Base-by-base conservation (phyloP, 148 eudicot species). In the Spergularia bocconei region DNA sequence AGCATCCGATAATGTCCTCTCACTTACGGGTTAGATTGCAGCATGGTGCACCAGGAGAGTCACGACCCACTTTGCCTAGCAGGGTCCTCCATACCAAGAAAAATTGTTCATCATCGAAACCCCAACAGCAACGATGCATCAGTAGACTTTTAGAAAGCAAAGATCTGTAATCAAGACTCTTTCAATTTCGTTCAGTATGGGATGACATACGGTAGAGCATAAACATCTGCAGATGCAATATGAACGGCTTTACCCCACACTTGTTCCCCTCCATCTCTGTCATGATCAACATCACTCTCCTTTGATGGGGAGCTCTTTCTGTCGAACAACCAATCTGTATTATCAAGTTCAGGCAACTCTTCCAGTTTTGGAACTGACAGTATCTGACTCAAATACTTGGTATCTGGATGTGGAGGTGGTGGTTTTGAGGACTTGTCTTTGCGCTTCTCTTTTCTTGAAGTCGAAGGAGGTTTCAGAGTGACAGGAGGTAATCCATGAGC, bases 121-220 rank as follows among this genome's bases (percentile, higher is more conserved):
- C 70, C 55, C 63, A 67, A 47, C 70, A 67, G 33, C 23, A 7
- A 21, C 11, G 21, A 67, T 47, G 38, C 3, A 13, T 25, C 70
- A 67, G 11, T 11, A 48, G 48, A 44, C 48, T 4, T 44, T 9
- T 44, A 6, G 48, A 44, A 44, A 44, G 36, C 48, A 4, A 44
- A 4, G 48, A 44, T 44, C 62, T 58, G 62, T 7, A 58, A 58
- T n/a, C 11, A 10, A 7, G 21, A 2, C 19, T 13, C 36, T 39
- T 38, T 12, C 20, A 25, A 36, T 68, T 57, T 13, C 8, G 17
- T 21, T 73, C 54, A 87, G 78, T 83, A 85, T 41, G 88, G 91
- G 71, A 85, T 78, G 63, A 87, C 91, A 52, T 81, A 87, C 1
- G 91, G 88, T 58, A 87, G 75, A 58, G 81, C 88, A 76, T 61